Percentiles rank a stretch among this genome's conserved stretches.
phyloP scores from a whole-genome alignment of 352 stramenopile genomes.

The Globisporangium nunn region DNA sequence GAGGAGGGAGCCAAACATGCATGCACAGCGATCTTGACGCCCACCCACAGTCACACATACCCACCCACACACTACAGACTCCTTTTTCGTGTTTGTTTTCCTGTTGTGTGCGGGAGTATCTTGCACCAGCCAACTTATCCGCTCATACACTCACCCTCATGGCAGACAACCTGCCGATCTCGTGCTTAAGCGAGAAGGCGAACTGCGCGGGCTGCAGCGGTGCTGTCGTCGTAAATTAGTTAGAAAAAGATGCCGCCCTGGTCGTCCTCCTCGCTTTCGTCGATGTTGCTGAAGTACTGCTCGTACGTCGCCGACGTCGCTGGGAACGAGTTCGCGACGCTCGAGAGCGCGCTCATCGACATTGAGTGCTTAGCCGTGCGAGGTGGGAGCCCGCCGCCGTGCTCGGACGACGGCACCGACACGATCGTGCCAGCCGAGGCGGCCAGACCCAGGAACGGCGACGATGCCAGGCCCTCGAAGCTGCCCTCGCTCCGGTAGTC shows the following conservation, averaged over 20 bases:
- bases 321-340: constrained; percentile 40
- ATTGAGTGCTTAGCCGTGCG: constrained; percentile 59
- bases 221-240: constrained; percentile 19
- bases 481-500: constrained; percentile 41
- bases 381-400: constrained; percentile 17
- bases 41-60: not conserved
- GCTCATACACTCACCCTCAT: no score
- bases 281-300: constrained; percentile 85
- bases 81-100: no score
- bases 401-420: constrained; percentile 20
- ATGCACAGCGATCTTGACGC: no score
- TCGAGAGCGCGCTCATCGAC: constrained; percentile 83
- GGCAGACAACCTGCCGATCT: not conserved
- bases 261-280: constrained; percentile 78
- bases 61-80: no score
- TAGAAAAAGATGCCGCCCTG: constrained; percentile 85
- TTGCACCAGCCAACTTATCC: no score
- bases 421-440: constrained; percentile 8
- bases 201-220: no score
- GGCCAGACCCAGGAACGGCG: constrained; percentile 19
- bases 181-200: no score
- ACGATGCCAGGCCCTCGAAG: constrained; percentile 36
- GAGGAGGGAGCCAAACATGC: no score
- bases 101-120: no score
- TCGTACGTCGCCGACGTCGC: constrained; percentile 79